phyloP scores from a whole-genome alignment of 179 eudicot species.

The Monotropa hypopitys region DNA sequence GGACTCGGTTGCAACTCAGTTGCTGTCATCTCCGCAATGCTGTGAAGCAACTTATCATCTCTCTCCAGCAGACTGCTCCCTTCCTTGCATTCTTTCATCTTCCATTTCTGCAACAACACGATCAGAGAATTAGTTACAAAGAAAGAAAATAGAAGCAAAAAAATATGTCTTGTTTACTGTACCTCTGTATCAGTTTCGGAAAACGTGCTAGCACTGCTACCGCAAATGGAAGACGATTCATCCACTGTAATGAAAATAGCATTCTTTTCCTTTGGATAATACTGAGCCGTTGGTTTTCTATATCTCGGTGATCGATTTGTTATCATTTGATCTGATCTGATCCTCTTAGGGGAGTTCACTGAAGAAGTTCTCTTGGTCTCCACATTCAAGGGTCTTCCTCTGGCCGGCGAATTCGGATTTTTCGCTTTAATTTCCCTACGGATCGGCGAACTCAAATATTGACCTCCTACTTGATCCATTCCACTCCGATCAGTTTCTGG shows the following conservation, averaged over 20 bases:
- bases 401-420: conserved; percentile 31
- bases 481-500: conserved; percentile 14
- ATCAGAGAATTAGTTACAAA: background rate
- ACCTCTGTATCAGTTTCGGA: conserved; percentile 75
- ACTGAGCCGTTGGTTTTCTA: conserved; percentile 28
- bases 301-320: conserved; percentile 41
- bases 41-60: conserved; percentile 66
- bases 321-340: conserved; percentile 34
- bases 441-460: conserved; percentile 26
- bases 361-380: conserved; percentile 54
- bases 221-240: conserved; percentile 67
- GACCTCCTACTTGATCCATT: conserved; percentile 20
- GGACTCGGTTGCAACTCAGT: conserved; percentile 81
- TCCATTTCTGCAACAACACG: conserved; percentile 33
- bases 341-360: conserved; percentile 42
- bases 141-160: background rate
- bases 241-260: conserved; percentile 34
- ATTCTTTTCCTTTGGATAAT: conserved; percentile 18
- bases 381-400: conserved; percentile 36
- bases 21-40: conserved; percentile 70
- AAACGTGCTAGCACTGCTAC: conserved; percentile 52
- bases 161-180: background rate
- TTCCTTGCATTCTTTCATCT: conserved; percentile 50
- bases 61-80: conserved; percentile 64
- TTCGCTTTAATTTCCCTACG: conserved; percentile 27